Conservation (phyloP, 2,329 filamentous ascomycete genomes). For the Myotisia sp. region DNA sequence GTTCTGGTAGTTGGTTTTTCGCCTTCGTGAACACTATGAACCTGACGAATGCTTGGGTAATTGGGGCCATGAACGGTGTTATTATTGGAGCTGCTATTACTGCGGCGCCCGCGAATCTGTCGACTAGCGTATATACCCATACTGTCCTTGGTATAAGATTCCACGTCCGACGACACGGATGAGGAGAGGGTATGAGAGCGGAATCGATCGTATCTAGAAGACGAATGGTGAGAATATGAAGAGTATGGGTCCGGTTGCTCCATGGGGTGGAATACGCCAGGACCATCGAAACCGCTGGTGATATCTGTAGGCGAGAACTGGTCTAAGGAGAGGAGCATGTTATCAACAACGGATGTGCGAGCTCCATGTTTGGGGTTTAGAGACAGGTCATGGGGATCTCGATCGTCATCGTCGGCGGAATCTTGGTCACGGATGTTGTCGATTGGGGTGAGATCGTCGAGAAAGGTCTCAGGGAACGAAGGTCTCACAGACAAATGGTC, state of each 20-base stretch:
- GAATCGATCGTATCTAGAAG: conserved; percentile 27
- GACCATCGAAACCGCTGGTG: conserved; percentile 16
- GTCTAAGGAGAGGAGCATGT: conserved; percentile 88
- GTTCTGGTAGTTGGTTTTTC: conserved; percentile 28
- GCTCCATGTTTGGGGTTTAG: conserved; percentile 47
- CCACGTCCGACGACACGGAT: conserved; percentile 44
- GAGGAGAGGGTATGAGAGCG: conserved; percentile 48
- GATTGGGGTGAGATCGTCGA: conserved; percentile 22
- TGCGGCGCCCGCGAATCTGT: conserved; percentile 45
- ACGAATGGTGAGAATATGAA: conserved; percentile 19
- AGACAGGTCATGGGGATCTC: conserved; percentile 20
- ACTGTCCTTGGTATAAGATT: conserved; percentile 27
- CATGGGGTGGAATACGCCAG: too few relatives aligned
- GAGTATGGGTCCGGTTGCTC: conserved; percentile 25
- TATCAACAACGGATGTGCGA: conserved; percentile 82
- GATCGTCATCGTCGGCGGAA: conserved; percentile 23
- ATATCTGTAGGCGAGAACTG: conserved; percentile 40
- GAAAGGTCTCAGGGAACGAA: conserved; percentile 29
- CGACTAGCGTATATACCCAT: conserved; percentile 30
- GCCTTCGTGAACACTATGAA: conserved; percentile 45
- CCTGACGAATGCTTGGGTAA: conserved; percentile 46
- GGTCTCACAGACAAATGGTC: conserved; percentile 12
- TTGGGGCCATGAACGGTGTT: not conserved
- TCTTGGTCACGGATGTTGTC: conserved; percentile 11
- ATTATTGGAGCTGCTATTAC: conserved; percentile 61